Conservation (phyloP, 352 stramenopile genomes). For the Globisporangium cederbergense region DNA sequence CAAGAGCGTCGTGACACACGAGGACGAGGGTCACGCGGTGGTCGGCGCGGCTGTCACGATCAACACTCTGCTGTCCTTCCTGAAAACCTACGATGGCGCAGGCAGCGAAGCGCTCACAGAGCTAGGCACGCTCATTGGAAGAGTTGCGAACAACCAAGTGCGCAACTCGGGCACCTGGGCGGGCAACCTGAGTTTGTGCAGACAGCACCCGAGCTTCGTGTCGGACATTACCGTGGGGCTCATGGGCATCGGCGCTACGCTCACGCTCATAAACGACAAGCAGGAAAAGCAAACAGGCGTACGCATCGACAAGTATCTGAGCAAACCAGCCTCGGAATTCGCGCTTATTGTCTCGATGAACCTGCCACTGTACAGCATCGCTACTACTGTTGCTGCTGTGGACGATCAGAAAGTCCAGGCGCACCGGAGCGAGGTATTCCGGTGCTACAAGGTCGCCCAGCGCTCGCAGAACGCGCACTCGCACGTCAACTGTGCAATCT, state of each 20-base stretch:
- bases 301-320: constrained; percentile 23
- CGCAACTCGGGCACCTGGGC: constrained; percentile 28
- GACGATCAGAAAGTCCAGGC: not conserved
- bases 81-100: constrained; percentile 68
- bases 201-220: constrained; percentile 40
- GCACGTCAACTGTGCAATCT: constrained; percentile 51
- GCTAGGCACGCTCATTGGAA: constrained; percentile 34
- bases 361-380: constrained; percentile 36
- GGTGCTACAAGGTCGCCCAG: constrained; percentile 52
- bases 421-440: constrained; percentile 14
- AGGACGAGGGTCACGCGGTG: constrained; percentile 30
- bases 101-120: constrained; percentile 50
- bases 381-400: constrained; percentile 8
- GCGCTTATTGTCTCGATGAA: constrained; percentile 29
- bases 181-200: constrained; percentile 31
- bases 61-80: constrained; percentile 63
- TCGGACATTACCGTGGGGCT: constrained; percentile 67
- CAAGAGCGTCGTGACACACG: constrained; percentile 10
- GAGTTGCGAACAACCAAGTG: constrained; percentile 64
- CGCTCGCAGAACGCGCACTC: constrained; percentile 52
- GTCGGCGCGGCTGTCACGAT: constrained; percentile 68
- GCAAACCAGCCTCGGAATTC: constrained; percentile 19
- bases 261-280: constrained; percentile 69
- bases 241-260: constrained; percentile 55
- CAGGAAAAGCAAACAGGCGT: constrained; percentile 30